Evolutionary conservation across 2,329 filamentous ascomycete species (phyloP).

Genomic region (Stromatinia cepivora): DNA sequence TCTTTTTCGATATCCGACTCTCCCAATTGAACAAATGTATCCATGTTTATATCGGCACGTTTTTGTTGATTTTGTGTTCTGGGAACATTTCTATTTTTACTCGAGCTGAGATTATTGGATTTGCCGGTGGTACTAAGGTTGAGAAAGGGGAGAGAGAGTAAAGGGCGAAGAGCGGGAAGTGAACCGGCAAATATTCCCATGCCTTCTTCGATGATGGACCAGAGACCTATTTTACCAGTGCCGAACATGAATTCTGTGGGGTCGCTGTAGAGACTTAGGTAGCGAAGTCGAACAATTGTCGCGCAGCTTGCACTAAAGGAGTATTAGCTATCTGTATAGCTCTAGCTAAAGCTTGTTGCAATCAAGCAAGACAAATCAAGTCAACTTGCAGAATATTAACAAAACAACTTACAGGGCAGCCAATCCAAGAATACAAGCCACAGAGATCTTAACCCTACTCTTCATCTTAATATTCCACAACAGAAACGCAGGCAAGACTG

Average conservation of each 20-base stretch:
- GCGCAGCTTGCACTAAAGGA: slow-evolving; percentile 41
- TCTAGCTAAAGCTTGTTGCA: neutral
- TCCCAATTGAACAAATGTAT: slow-evolving; percentile 32
- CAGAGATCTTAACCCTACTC: slow-evolving; percentile 42
- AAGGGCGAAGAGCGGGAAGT: slow-evolving; percentile 48
- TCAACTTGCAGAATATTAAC: too few relatives aligned
- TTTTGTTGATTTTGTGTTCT: slow-evolving; percentile 21
- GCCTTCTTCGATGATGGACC: slow-evolving; percentile 51
- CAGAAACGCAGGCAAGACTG: slow-evolving; percentile 44
- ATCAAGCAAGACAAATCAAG: neutral
- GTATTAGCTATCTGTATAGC: slow-evolving; percentile 25
- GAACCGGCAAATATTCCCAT: slow-evolving; percentile 52
- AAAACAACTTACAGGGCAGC: slow-evolving; percentile 43
- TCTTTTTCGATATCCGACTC: slow-evolving; percentile 27
- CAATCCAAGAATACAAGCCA: slow-evolving; percentile 39
- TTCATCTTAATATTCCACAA: slow-evolving; percentile 48
- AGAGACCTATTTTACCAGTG: slow-evolving; percentile 47
- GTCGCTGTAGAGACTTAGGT: slow-evolving; percentile 45
- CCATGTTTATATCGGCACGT: slow-evolving; percentile 27
- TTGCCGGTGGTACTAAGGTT: slow-evolving; percentile 23
- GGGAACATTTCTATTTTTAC: slow-evolving; percentile 17
- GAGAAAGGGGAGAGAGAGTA: slow-evolving; percentile 42
- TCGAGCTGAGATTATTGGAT: neutral
- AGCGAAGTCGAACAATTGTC: slow-evolving; percentile 47
- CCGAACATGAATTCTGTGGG: slow-evolving; percentile 45